A percentile compares a stretch with the other conserved stretches of the same genome.
phyloP scores from a whole-genome alignment of 1,284 basidiomycete genomes.

The Sporisorium sorghi region DNA sequence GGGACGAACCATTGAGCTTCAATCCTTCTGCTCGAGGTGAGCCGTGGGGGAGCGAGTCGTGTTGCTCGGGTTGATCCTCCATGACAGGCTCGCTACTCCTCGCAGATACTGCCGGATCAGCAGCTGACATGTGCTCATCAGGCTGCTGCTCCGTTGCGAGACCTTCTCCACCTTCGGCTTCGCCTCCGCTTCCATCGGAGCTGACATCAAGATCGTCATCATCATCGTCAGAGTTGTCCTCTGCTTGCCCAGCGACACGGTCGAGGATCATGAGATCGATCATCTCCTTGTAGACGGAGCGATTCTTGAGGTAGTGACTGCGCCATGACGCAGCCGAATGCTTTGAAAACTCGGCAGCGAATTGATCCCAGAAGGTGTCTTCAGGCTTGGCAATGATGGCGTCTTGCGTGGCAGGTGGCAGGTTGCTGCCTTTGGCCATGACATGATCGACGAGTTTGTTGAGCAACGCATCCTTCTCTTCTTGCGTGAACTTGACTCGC shows the following conservation, averaged over 20 bases:
- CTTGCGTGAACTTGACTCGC: constrained; percentile 18
- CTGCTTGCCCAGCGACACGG: constrained; percentile 4
- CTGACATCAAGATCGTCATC: background rate
- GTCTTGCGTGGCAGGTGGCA: constrained; percentile 14
- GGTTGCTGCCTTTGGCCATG: background rate
- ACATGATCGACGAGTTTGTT: constrained; percentile 12
- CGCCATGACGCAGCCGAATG: constrained; percentile 39
- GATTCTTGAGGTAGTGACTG: constrained; percentile 44
- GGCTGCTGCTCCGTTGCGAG: background rate
- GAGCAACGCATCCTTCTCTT: constrained; percentile 22
- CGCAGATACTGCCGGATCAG: background rate
- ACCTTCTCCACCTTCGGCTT: background rate
- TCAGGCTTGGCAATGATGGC: constrained; percentile 17
- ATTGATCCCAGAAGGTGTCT: constrained; percentile 30
- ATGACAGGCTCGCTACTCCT: background rate
- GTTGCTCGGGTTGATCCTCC: background rate
- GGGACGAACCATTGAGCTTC: background rate
- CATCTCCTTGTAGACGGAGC: constrained; percentile 22
- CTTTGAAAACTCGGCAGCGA: constrained; percentile 12
- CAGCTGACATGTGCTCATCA: no score
- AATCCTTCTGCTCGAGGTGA: background rate
- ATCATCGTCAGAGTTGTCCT: constrained; percentile 2
- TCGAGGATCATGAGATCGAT: constrained; percentile 11
- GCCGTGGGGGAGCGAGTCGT: no score
- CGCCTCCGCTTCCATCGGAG: background rate